Conservation (phyloP, 768 basidiomycete genomes). For the Sutorius australiensis region DNA sequence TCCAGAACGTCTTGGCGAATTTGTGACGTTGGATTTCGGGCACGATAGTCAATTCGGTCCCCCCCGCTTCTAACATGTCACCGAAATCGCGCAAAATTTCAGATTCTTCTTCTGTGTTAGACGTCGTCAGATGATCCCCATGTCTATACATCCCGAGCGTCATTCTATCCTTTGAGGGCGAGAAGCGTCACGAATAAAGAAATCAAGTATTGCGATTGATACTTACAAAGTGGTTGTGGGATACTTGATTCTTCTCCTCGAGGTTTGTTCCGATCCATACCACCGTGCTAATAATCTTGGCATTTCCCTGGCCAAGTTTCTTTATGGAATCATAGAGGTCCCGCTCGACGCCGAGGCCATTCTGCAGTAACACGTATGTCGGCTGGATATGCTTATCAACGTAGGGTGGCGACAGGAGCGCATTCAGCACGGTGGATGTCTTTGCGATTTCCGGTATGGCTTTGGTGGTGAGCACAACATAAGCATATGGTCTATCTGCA, state of each 20-base stretch:
- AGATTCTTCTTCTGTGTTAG: conserved; percentile 41
- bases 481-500: conserved; percentile 55
- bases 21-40: conserved; percentile 62
- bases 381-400: conserved; percentile 46
- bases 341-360: conserved; percentile 60
- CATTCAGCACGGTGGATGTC: conserved; percentile 53
- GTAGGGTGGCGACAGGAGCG: conserved; percentile 50
- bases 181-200: background rate
- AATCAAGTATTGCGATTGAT: background rate
- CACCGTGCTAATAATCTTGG: conserved; percentile 52
- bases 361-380: conserved; percentile 62
- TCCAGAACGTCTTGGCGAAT: conserved; percentile 65
- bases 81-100: conserved; percentile 44
- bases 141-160: conserved; percentile 54
- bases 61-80: conserved; percentile 43
- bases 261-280: conserved; percentile 55
- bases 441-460: conserved; percentile 61
- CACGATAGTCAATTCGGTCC: conserved; percentile 43
- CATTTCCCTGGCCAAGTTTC: conserved; percentile 38
- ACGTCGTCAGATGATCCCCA: conserved; percentile 36
- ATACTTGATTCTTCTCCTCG: conserved; percentile 42
- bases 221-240: conserved; percentile 52
- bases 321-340: conserved; percentile 57
- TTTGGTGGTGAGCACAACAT: conserved; percentile 68
- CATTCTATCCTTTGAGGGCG: conserved; percentile 35